A percentile compares a stretch with the other conserved stretches of the same genome.
These are phyloP conservation scores for Calvatia gigantea DNA, from an alignment of 768 basidiomycete species.

Conservation along the genomic window DNA sequence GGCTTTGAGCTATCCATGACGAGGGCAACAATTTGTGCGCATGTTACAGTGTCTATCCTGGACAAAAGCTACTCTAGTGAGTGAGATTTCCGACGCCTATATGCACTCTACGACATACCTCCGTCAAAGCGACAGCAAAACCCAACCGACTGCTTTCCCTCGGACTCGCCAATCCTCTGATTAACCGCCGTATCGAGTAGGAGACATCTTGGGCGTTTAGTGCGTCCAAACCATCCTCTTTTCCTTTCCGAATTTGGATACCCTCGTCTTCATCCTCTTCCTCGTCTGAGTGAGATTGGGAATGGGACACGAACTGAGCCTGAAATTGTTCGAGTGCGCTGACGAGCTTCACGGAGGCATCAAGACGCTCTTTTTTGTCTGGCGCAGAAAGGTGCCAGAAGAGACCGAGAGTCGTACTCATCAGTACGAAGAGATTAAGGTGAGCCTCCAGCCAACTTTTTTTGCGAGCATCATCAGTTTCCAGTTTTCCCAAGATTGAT, in stretches of 20 bases:
- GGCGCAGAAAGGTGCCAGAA: constrained; percentile 92
- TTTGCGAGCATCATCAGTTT: constrained; percentile 8
- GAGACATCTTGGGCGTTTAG: constrained; percentile 88
- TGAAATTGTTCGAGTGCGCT: constrained; percentile 85
- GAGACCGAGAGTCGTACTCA: constrained; percentile 87
- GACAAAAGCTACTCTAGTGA: constrained; percentile 62
- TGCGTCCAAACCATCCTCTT: constrained; percentile 51
- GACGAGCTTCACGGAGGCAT: constrained; percentile 84
- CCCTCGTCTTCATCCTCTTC: constrained; percentile 46
- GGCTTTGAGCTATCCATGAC: constrained; percentile 68
- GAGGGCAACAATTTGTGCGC: constrained; percentile 72
- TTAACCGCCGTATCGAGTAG: constrained; percentile 84
- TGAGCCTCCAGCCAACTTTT: constrained; percentile 12
- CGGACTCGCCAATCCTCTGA: constrained; percentile 87
- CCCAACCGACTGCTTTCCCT: constrained; percentile 92
- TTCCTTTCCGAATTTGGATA: constrained; percentile 29
- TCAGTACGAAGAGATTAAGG: constrained; percentile 20
- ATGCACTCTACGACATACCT: constrained; percentile 48
- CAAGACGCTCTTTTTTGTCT: constrained; percentile 74
- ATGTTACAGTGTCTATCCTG: constrained; percentile 72
- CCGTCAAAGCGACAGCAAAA: constrained; percentile 93
- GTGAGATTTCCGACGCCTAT: constrained; percentile 10
- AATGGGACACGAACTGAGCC: constrained; percentile 47
- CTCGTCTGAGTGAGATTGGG: constrained; percentile 36
- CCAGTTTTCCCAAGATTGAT: constrained; percentile 9